phyloP scores from a whole-genome alignment of 129 eudicot species.

The Chrysanthemum makinoi region DNA sequence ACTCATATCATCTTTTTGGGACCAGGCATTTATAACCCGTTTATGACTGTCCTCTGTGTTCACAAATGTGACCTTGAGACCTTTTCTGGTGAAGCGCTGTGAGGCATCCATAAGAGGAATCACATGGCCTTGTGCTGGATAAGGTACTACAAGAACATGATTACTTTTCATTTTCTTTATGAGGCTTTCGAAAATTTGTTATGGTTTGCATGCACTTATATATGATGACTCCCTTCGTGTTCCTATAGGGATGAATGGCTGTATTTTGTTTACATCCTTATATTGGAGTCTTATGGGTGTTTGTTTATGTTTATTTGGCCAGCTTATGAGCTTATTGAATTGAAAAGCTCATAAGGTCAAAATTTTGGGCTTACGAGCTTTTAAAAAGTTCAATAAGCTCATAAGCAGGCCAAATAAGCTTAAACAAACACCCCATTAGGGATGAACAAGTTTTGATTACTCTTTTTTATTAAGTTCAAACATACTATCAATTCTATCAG shows the following conservation, averaged over 20 bases:
- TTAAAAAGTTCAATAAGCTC: no score
- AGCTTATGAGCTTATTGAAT: no score
- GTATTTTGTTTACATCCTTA: no score
- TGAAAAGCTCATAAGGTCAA: no score
- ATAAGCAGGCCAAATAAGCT: no score
- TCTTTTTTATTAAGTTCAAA: no score
- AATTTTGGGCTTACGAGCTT: no score
- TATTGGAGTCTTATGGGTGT: no score
- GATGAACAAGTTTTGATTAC: no score
- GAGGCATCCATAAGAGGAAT: constrained; percentile 50
- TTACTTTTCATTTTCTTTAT: not conserved
- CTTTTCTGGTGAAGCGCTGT: constrained; percentile 28
- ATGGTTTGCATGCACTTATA: not conserved
- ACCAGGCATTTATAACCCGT: constrained; percentile 27
- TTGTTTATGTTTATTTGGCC: no score
- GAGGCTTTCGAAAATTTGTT: not conserved
- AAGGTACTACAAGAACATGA: constrained; percentile 43
- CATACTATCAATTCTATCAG: no score
- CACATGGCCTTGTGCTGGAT: constrained; percentile 76
- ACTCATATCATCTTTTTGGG: constrained; percentile 9
- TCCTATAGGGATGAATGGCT: not conserved
- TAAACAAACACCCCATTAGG: no score
- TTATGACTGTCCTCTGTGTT: constrained; percentile 46
- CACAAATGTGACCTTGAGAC: constrained; percentile 45
- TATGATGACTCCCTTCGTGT: not conserved